Percentiles rank a stretch among this genome's conserved stretches.
phyloP scores from a whole-genome alignment of 2,329 filamentous ascomycete species.

The Pyrenophora graminea region DNA sequence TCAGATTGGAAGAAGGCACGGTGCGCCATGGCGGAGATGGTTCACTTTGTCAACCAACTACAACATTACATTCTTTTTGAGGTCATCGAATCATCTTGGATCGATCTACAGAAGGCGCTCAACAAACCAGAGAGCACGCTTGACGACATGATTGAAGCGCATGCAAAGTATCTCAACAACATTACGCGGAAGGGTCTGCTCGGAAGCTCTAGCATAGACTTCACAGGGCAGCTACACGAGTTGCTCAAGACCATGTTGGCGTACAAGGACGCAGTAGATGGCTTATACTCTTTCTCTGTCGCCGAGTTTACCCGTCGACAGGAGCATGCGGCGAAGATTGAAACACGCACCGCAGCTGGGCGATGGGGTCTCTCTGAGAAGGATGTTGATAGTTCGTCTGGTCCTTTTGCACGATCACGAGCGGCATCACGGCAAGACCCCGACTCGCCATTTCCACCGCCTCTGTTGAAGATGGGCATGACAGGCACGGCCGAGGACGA shows the following conservation, averaged over 20 bases:
- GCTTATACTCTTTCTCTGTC: slow-evolving; percentile 91
- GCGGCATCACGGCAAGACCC: slow-evolving; percentile 35
- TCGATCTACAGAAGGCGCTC: slow-evolving; percentile 81
- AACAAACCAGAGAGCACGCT: slow-evolving; percentile 85
- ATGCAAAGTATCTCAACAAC: slow-evolving; percentile 85
- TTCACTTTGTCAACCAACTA: slow-evolving; percentile 94
- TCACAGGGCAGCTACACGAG: slow-evolving; percentile 89
- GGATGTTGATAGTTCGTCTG: slow-evolving; percentile 35
- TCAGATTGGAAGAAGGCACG: slow-evolving; percentile 88
- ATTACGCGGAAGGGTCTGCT: slow-evolving; percentile 96
- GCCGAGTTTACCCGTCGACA: slow-evolving; percentile 93
- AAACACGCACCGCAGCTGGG: slow-evolving; percentile 67
- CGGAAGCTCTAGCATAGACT: slow-evolving; percentile 71
- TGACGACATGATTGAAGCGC: slow-evolving; percentile 91
- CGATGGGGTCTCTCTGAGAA: slow-evolving; percentile 66
- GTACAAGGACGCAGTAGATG: slow-evolving; percentile 92
- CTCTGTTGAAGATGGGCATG: slow-evolving; percentile 40
- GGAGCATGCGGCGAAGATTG: slow-evolving; percentile 75
- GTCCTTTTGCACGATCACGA: slow-evolving; percentile 29
- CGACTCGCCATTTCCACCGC: slow-evolving; percentile 51
- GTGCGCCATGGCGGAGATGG: slow-evolving; percentile 93
- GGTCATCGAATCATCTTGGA: slow-evolving; percentile 96
- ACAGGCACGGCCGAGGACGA: slow-evolving; percentile 57
- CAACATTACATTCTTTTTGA: slow-evolving; percentile 99
- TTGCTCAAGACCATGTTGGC: slow-evolving; percentile 91